Percentiles rank a stretch among this genome's conserved stretches.
Evolutionary conservation across 2,329 filamentous ascomycete species (phyloP).

Genomic region (Colletotrichum horii): DNA sequence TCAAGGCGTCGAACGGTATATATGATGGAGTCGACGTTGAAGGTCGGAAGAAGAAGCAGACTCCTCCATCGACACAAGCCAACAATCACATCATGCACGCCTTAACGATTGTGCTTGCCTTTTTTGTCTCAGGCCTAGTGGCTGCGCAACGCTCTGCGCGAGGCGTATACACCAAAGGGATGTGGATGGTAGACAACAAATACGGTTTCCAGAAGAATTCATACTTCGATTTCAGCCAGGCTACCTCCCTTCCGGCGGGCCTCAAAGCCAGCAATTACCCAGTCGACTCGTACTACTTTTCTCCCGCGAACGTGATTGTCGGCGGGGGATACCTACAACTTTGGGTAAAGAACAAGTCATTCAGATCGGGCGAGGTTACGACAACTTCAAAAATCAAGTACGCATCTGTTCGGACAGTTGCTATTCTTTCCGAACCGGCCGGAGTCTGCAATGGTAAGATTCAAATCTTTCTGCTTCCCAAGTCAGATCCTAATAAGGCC

Average conservation of each 20-base stretch:
- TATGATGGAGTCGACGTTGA: background rate
- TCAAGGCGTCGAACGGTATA: background rate
- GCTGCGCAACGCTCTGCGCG: background rate
- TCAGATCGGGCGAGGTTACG: conserved; percentile 27
- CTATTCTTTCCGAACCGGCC: conserved; percentile 29
- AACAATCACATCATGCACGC: background rate
- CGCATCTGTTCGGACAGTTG: conserved; percentile 31
- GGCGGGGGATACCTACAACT: conserved; percentile 30
- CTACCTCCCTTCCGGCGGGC: conserved; percentile 21
- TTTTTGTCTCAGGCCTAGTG: background rate
- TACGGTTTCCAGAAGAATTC: background rate
- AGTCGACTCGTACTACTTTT: conserved; percentile 15
- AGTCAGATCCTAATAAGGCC: background rate
- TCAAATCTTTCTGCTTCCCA: fast-evolving
- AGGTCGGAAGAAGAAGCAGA: fast-evolving
- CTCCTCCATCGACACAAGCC: background rate
- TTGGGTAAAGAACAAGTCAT: conserved; percentile 25
- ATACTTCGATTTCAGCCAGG: background rate
- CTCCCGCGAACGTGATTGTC: conserved; percentile 22
- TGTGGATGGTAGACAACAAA: background rate
- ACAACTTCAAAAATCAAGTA: conserved; percentile 28
- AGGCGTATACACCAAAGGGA: background rate
- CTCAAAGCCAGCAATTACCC: conserved; percentile 26
- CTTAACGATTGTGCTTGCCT: background rate
- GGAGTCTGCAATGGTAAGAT: conserved; percentile 33